phyloP scores from a whole-genome alignment of 2,329 filamentous ascomycete genomes.

The Botryotinia calthae region DNA sequence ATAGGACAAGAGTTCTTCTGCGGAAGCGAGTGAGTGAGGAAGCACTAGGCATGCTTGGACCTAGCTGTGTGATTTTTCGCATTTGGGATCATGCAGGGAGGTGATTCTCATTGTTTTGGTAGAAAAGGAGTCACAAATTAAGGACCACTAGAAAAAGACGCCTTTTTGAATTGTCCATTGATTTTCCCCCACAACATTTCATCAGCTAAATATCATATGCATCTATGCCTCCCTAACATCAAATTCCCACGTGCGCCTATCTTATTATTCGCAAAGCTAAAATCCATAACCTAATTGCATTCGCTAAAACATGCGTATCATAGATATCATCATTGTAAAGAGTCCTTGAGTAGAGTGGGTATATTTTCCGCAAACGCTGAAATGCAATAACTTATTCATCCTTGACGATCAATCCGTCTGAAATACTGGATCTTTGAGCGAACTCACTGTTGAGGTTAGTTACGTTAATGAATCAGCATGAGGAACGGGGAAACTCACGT shows the following conservation, averaged over 20 bases:
- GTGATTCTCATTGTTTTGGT: neutral
- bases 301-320: constrained; percentile 7
- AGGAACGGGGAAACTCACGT: constrained; percentile 63
- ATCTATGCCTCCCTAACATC: constrained; percentile 4
- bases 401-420: constrained; percentile 62
- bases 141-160: neutral
- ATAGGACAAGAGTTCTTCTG: neutral
- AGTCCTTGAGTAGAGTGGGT: constrained; percentile 19
- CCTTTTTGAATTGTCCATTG: neutral
- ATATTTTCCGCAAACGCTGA: constrained; percentile 19
- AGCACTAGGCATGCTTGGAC: neutral
- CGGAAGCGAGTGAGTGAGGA: too few species aligned
- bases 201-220: neutral
- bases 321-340: constrained; percentile 17
- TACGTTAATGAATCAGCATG: neutral
- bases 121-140: neutral
- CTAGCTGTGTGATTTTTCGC: neutral
- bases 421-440: constrained; percentile 62
- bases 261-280: constrained; percentile 2
- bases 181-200: neutral
- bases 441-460: constrained; percentile 52
- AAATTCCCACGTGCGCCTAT: neutral
- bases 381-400: constrained; percentile 27
- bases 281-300: neutral
- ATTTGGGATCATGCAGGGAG: neutral